These are phyloP conservation scores for Backusella macrospora DNA, from an alignment of 192 early-diverging fungal species.

Conservation along the genomic window DNA sequence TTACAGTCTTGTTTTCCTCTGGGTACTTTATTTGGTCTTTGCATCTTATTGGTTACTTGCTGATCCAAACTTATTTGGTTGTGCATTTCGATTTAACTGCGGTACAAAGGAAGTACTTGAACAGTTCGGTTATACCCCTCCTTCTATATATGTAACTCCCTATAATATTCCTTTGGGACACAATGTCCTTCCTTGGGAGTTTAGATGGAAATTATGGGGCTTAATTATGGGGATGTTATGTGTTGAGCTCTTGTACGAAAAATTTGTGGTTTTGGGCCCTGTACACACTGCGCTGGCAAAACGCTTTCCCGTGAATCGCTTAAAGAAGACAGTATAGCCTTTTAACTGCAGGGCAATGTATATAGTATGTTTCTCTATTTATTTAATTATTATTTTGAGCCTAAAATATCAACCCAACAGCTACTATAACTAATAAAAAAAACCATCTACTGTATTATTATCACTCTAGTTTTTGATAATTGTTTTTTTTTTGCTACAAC, in stretches of 20 bases:
- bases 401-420: neutral
- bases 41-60: conserved; percentile 61
- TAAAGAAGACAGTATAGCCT: conserved; percentile 8
- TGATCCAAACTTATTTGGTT: conserved; percentile 68
- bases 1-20: conserved; percentile 55
- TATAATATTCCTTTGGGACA: conserved; percentile 62
- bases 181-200: conserved; percentile 61
- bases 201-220: conserved; percentile 60
- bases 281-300: conserved; percentile 45
- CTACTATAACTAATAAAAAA: neutral
- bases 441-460: neutral
- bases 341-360: neutral
- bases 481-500: too few species aligned
- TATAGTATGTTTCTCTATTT: conserved; percentile 1
- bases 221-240: conserved; percentile 47
- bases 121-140: conserved; percentile 22
- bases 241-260: conserved; percentile 46
- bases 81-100: conserved; percentile 61
- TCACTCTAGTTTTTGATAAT: too few species aligned
- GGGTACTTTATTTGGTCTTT: conserved; percentile 49
- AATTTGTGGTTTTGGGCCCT: conserved; percentile 48
- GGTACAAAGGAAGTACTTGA: conserved; percentile 33
- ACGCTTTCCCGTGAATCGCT: conserved; percentile 47
- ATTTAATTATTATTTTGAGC: neutral
- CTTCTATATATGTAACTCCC: conserved; percentile 35